phyloP scores from a whole-genome alignment of 176 grass and related monocot genomes.

The Otatea glauca region DNA sequence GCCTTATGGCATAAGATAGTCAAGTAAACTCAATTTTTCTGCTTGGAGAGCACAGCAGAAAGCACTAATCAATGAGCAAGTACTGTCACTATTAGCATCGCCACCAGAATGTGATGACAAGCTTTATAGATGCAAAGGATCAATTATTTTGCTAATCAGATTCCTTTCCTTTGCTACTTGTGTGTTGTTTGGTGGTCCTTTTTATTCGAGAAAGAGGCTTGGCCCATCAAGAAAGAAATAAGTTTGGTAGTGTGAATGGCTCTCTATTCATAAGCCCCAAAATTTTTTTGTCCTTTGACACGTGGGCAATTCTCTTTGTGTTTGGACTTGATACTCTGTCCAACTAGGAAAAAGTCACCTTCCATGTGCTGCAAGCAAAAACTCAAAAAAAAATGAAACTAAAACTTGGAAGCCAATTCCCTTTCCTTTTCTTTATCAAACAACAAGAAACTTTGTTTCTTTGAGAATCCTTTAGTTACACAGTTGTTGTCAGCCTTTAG shows the following conservation, averaged over 20 bases:
- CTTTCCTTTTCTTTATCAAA: neutral
- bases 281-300: constrained; percentile 38
- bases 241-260: constrained; percentile 49
- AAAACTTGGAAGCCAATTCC: constrained; percentile 15
- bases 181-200: constrained; percentile 34
- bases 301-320: constrained; percentile 19
- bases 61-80: constrained; percentile 32
- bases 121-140: constrained; percentile 39
- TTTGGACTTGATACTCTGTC: constrained; percentile 22
- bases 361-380: constrained; percentile 45
- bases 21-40: constrained; percentile 1
- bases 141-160: constrained; percentile 33
- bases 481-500: neutral
- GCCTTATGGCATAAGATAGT: neutral
- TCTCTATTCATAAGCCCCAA: constrained; percentile 19
- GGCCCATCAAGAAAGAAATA: constrained; percentile 3
- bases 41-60: constrained; percentile 1
- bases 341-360: constrained; percentile 39
- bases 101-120: constrained; percentile 19
- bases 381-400: neutral
- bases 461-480: neutral
- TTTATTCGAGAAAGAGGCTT: constrained; percentile 38
- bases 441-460: neutral
- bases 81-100: constrained; percentile 32
- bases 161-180: constrained; percentile 53